Evolutionary conservation across 2,329 filamentous ascomycete genomes (phyloP), one percentile per base, ranked within the genome.

Genomic region (Fulvia fulva): DNA sequence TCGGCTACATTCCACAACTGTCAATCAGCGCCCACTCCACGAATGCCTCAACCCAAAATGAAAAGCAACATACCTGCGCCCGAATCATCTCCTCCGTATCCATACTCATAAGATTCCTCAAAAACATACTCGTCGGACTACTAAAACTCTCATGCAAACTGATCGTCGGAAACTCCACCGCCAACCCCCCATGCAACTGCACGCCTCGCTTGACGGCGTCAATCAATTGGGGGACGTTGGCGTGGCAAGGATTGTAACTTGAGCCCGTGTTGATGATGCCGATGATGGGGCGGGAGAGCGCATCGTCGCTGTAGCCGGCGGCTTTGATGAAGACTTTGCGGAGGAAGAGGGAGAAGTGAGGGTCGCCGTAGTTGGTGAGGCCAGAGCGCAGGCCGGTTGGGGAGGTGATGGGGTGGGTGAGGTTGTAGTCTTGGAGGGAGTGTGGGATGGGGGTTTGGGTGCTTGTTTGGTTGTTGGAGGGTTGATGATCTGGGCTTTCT

Each of bases 271-370:
- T 89, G 71, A 88, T 83, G 59, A 91, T 86, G 51, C 87, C 87
- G n/a, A 90, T 78, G 55, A 90, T 88, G 2, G 88, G 87, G 1
- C 86, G 76, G 0, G 84, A 85, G 0, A 91, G 80, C 0, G 87
- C 84, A 66, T 88, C 86, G 63, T 90, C 87, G 58, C 83, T 85
- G 70, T 89, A 90, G 0, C 88, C 88, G 1, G 89, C 78, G 0
- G 87, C 87, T 71, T 90, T 90, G 76, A 90, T 90, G 72, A 90
- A 90, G 23, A 86, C 87, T 67, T 90, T 90, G 32, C 88, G 81
- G 0, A 90, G 78, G 67, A 90, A 90, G 1, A 90, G 79, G 0
- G 86, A 87, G 75, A 91, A 91, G 72, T 90, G 87, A 6, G 86
- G 78, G 64, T 91, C 88, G 46, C 88, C 88, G 64, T 90, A 90